phyloP scores from a whole-genome alignment of 495 filamentous ascomycete species.

The Parathielavia hyrcaniae region DNA sequence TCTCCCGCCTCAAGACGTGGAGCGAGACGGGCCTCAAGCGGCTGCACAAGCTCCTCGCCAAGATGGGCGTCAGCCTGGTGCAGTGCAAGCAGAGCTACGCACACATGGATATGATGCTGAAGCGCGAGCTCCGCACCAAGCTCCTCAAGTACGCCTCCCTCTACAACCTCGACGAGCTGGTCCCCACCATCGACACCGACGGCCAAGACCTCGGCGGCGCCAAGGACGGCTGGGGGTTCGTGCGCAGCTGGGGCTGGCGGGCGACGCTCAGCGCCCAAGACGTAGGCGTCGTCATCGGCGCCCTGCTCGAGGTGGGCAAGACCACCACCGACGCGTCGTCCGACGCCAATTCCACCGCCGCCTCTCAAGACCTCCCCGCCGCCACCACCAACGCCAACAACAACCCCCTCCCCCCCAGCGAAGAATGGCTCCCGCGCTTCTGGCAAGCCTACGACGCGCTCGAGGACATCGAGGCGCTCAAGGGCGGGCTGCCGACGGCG shows the following conservation, averaged over 20 bases:
- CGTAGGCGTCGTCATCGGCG: conserved; percentile 81
- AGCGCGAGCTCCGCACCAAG: conserved; percentile 77
- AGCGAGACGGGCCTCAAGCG: conserved; percentile 81
- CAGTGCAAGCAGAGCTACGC: conserved; percentile 95
- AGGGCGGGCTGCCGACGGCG: conserved; percentile 70
- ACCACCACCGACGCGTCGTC: conserved; percentile 30
- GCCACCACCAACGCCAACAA: conserved; percentile 37
- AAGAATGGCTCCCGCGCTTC: conserved; percentile 71
- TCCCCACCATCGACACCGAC: conserved; percentile 60
- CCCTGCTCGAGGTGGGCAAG: conserved; percentile 84
- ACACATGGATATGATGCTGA: conserved; percentile 97
- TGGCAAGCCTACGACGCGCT: conserved; percentile 94
- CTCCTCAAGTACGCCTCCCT: conserved; percentile 82
- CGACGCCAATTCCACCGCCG: conserved; percentile 14
- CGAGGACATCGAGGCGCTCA: conserved; percentile 67
- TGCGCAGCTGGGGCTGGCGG: conserved; percentile 96
- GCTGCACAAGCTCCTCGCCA: conserved; percentile 91
- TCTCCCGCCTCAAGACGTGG: conserved; percentile 88
- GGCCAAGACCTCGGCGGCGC: conserved; percentile 51
- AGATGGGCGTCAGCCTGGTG: conserved; percentile 91
- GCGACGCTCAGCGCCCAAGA: conserved; percentile 88
- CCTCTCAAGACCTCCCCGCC: conserved; percentile 34
- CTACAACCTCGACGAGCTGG: conserved; percentile 88
- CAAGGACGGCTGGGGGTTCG: conserved; percentile 92
- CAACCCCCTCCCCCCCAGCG: conserved; percentile 49